Percentiles rank a stretch among this genome's conserved stretches.
Evolutionary conservation across 306 rosid species (phyloP).

Genomic region (Hippophae rhamnoides): DNA sequence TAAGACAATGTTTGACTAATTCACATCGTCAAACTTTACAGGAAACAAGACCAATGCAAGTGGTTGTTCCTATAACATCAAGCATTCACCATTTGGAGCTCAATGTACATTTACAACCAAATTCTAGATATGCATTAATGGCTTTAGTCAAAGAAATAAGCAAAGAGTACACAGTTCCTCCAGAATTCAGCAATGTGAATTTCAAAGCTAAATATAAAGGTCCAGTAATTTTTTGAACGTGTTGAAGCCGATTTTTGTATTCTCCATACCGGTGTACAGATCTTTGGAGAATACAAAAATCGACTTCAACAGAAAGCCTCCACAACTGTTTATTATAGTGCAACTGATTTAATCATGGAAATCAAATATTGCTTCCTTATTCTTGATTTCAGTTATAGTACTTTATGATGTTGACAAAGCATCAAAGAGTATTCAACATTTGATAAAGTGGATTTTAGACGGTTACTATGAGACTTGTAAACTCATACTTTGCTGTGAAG

Average conservation of each 20-base stretch:
- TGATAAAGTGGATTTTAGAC: conserved; percentile 85
- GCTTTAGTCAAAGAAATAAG: conserved; percentile 72
- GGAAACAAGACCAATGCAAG: conserved; percentile 60
- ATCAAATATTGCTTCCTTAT: conserved; percentile 16
- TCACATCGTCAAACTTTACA: conserved; percentile 17
- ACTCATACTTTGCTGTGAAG: conserved; percentile 65
- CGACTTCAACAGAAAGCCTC: too few relatives aligned
- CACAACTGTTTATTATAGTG: too few relatives aligned
- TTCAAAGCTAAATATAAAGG: conserved; percentile 62
- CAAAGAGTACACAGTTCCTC: conserved; percentile 42
- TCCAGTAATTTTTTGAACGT: conserved; percentile 19
- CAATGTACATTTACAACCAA: conserved; percentile 49
- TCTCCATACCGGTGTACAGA: too few relatives aligned
- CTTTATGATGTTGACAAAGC: conserved; percentile 68
- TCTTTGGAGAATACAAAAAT: too few relatives aligned
- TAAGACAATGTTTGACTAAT: too few relatives aligned
- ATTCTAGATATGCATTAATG: conserved; percentile 70
- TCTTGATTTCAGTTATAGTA: conserved; percentile 46
- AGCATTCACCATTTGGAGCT: conserved; percentile 77
- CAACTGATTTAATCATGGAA: conserved; percentile 6
- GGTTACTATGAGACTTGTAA: conserved; percentile 63
- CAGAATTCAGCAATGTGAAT: conserved; percentile 51
- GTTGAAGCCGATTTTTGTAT: neutral
- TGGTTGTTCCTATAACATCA: conserved; percentile 54
- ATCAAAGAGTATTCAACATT: conserved; percentile 53